Conservation (phyloP, 176 grass and related monocot species). For the Carex scoparia region DNA sequence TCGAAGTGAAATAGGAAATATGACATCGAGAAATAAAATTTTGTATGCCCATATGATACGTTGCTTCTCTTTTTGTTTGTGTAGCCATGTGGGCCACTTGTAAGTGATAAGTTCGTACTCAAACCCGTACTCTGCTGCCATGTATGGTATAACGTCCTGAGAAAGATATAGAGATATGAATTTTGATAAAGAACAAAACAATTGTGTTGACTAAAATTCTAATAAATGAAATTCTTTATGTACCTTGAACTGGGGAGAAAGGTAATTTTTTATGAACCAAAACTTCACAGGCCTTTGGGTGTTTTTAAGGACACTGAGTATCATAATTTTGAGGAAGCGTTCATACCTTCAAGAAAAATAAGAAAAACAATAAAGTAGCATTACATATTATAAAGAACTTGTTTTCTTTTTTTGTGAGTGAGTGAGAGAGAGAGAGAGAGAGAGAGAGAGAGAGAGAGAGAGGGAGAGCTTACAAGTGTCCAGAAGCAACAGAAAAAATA, state of each 20-base stretch:
- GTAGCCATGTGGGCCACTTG: slow-evolving; percentile 99
- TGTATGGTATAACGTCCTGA: slow-evolving; percentile 94
- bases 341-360: slow-evolving; percentile 65
- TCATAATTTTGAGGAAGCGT: slow-evolving; percentile 99
- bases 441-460: not conserved
- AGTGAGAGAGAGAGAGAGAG: too few relatives aligned
- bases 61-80: slow-evolving; percentile 99
- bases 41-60: slow-evolving; percentile 99
- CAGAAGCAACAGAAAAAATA: slow-evolving; percentile 99
- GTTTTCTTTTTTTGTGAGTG: not conserved
- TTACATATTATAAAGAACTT: slow-evolving; percentile 14
- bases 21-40: slow-evolving; percentile 99
- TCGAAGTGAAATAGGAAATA: slow-evolving; percentile 90
- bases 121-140: slow-evolving; percentile 88
- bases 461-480: slow-evolving; percentile 74
- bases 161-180: not conserved
- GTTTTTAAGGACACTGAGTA: slow-evolving; percentile 93
- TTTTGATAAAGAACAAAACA: slow-evolving; percentile 15
- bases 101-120: slow-evolving; percentile 96
- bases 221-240: slow-evolving; percentile 27
- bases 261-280: slow-evolving; percentile 99
- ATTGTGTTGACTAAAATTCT: not conserved
- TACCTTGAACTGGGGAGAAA: slow-evolving; percentile 99
- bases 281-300: slow-evolving; percentile 94
- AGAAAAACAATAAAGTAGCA: not conserved